phyloP scores from a whole-genome alignment of 2,329 filamentous ascomycete genomes.

The Paecilomyces dactylethromorphus region DNA sequence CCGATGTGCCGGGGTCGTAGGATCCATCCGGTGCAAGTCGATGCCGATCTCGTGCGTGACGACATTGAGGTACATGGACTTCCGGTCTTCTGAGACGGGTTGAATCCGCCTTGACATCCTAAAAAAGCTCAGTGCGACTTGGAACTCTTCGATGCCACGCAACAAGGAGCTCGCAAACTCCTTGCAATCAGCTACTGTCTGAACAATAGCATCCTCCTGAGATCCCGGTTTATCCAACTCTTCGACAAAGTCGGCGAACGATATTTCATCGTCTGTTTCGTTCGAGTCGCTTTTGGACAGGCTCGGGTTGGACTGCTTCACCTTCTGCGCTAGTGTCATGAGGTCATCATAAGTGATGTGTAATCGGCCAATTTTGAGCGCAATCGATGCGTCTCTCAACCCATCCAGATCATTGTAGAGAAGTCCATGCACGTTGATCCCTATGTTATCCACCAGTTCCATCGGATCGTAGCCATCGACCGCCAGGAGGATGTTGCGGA shows the following conservation, averaged over 20 bases:
- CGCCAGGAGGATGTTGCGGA: conserved; percentile 83
- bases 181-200: conserved; percentile 83
- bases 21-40: conserved; percentile 84
- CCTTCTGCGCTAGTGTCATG: conserved; percentile 36
- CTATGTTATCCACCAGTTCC: conserved; percentile 81
- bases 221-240: conserved; percentile 66
- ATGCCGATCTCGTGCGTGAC: conserved; percentile 96
- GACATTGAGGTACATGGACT: conserved; percentile 74
- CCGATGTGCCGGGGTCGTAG: conserved; percentile 86
- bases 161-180: conserved; percentile 87
- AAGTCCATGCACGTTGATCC: conserved; percentile 85
- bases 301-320: conserved; percentile 26
- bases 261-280: conserved; percentile 52
- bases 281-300: conserved; percentile 25
- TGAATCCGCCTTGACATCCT: conserved; percentile 76
- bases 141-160: conserved; percentile 89
- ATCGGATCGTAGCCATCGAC: conserved; percentile 76
- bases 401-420: conserved; percentile 80
- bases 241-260: conserved; percentile 66
- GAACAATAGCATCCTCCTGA: conserved; percentile 62
- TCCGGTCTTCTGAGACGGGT: conserved; percentile 57
- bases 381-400: conserved; percentile 80
- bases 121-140: conserved; percentile 88
- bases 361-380: conserved; percentile 82
- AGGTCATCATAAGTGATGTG: conserved; percentile 90